A percentile compares a stretch with the other conserved stretches of the same genome.
These are phyloP conservation scores for Lanmaoa rubissima DNA, from an alignment of 768 basidiomycete species.

Conservation along the genomic window DNA sequence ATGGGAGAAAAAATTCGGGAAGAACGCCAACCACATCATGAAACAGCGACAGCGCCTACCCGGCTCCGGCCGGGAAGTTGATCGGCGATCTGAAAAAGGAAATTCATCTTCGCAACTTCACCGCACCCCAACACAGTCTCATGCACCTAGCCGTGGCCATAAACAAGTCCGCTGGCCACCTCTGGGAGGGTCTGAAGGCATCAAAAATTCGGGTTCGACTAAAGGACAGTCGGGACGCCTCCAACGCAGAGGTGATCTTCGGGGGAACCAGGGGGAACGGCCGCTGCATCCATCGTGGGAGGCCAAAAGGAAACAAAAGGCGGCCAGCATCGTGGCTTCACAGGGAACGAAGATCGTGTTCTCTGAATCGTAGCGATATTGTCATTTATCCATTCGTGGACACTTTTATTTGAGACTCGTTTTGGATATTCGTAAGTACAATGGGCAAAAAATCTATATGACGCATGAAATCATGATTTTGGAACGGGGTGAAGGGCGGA, in stretches of 20 bases:
- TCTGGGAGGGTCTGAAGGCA: neutral
- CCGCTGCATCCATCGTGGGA: conserved; percentile 95
- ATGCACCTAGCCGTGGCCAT: neutral
- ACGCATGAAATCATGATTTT: neutral
- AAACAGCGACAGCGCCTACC: conserved; percentile 38
- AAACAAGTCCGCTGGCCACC: neutral
- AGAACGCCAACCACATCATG: conserved; percentile 87
- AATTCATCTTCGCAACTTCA: neutral
- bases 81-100: conserved; percentile 21
- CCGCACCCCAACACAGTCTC: neutral
- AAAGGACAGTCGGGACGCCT: neutral
- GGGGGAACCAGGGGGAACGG: conserved; percentile 16
- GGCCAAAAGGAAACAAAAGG: conserved; percentile 81
- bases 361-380: conserved; percentile 10
- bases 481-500: neutral
- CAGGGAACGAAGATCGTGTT: conserved; percentile 88
- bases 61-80: conserved; percentile 4
- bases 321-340: conserved; percentile 56
- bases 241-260: neutral
- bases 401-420: neutral
- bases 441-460: neutral
- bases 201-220: neutral
- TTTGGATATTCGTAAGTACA: neutral
- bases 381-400: neutral
- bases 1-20: conserved; percentile 97